Evolutionary conservation across 805 yeast genomes (phyloP).

Genomic region (Komagataella phaffii): DNA sequence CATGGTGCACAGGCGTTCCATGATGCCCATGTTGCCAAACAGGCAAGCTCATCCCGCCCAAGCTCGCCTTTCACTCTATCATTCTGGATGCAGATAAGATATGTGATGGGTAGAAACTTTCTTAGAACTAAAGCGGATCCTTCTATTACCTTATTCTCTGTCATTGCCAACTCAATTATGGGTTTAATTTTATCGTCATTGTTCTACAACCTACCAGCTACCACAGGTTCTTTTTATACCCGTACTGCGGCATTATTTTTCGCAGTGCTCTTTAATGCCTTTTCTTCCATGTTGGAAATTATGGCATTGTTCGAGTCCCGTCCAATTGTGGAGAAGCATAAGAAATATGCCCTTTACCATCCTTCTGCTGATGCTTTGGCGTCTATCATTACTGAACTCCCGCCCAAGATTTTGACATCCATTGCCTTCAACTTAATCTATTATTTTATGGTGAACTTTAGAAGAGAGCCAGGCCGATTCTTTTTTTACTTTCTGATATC

Average conservation of each 20-base stretch:
- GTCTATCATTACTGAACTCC: constrained; percentile 35
- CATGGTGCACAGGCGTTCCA: constrained; percentile 5
- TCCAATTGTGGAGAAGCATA: constrained; percentile 46
- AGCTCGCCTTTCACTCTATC: constrained; percentile 42
- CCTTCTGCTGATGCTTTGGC: constrained; percentile 50
- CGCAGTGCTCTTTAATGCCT: constrained; percentile 49
- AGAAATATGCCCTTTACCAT: constrained; percentile 39
- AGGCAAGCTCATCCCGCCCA: constrained; percentile 30
- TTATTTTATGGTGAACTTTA: constrained; percentile 41
- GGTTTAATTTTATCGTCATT: constrained; percentile 43
- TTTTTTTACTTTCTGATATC: constrained; percentile 36
- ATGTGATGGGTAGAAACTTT: constrained; percentile 29
- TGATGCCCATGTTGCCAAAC: constrained; percentile 37
- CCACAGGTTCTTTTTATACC: constrained; percentile 34
- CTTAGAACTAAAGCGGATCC: constrained; percentile 38
- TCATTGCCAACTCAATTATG: constrained; percentile 34
- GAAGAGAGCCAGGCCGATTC: constrained; percentile 37
- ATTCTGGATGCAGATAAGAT: constrained; percentile 35
- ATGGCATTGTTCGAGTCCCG: constrained; percentile 40
- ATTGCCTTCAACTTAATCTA: constrained; percentile 33
- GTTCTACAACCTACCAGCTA: constrained; percentile 32
- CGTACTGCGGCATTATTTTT: constrained; percentile 59
- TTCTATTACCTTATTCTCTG: constrained; percentile 26
- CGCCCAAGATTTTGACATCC: constrained; percentile 30
- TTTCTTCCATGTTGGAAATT: constrained; percentile 46